phyloP scores from a whole-genome alignment of 2,329 filamentous ascomycete genomes.

The Beauveria bassiana region DNA sequence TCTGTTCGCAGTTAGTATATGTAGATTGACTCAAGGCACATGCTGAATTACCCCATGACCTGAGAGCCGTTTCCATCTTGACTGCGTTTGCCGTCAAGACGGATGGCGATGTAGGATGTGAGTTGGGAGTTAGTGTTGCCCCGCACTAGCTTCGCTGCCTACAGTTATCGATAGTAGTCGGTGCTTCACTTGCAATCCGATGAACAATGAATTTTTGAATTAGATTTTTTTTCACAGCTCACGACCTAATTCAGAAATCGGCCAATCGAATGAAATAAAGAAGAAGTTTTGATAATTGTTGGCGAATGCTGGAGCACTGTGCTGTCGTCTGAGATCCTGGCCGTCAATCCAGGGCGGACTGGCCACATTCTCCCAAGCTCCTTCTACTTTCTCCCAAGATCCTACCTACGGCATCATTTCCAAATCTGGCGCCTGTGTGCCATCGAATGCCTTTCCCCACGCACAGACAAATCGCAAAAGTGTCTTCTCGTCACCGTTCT shows the following conservation, averaged over 20 bases:
- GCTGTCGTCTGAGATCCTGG: neutral
- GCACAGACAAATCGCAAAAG: neutral
- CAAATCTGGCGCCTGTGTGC: neutral
- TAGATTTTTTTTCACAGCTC: neutral
- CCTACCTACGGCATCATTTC: constrained; percentile 1
- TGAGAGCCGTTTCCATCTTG: constrained; percentile 22
- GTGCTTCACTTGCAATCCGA: neutral
- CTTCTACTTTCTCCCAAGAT: neutral
- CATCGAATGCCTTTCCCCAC: neutral
- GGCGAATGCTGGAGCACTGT: neutral
- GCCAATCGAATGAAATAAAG: neutral
- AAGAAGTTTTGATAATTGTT: neutral
- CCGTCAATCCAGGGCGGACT: no score
- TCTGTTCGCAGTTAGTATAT: constrained; percentile 43
- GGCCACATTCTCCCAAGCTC: no score
- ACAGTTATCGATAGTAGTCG: constrained; percentile 2
- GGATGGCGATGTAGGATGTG: constrained; percentile 15
- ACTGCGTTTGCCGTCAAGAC: constrained; percentile 9
- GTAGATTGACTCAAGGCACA: neutral
- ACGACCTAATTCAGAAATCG: neutral
- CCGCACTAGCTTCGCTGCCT: constrained; percentile 15
- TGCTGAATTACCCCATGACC: constrained; percentile 22
- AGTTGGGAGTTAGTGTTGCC: constrained; percentile 15
- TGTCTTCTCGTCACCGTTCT: neutral
- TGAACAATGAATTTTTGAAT: neutral